Percentiles rank a stretch among this genome's conserved stretches.
phyloP scores from a whole-genome alignment of 345 rosid genomes.

The Populus nigra region DNA sequence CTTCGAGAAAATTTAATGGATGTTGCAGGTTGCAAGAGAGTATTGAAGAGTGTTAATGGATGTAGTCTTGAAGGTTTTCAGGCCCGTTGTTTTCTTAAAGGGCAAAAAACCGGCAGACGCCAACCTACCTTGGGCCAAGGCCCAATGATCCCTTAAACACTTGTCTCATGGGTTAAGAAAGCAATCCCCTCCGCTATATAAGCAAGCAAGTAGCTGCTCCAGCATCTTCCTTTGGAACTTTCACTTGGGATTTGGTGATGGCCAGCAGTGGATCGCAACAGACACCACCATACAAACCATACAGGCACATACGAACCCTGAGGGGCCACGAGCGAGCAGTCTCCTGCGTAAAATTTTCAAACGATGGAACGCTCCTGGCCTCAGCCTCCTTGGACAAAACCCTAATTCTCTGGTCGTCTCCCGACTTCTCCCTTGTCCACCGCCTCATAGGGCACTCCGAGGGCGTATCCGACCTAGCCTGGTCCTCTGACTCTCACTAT shows the following conservation, averaged over 20 bases:
- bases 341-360: constrained; percentile 89
- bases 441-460: constrained; percentile 73
- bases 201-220: not conserved
- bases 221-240: not conserved
- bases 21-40: too few species aligned
- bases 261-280: constrained; percentile 17
- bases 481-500: constrained; percentile 95
- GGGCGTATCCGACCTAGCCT: constrained; percentile 82
- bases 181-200: not conserved
- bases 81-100: too few species aligned
- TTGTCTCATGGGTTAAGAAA: not conserved
- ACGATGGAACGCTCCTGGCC: constrained; percentile 81
- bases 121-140: too few species aligned
- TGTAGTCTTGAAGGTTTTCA: too few species aligned
- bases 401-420: constrained; percentile 70
- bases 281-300: constrained; percentile 48
- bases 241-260: not conserved
- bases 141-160: not conserved
- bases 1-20: too few species aligned
- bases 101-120: too few species aligned
- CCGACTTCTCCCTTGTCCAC: constrained; percentile 52
- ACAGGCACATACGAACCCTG: constrained; percentile 62
- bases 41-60: too few species aligned
- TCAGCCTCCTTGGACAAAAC: constrained; percentile 86
- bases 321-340: constrained; percentile 62